Base-by-base conservation (phyloP, 164 flowering plant genomes). In the Euptelea pleiosperma region DNA sequence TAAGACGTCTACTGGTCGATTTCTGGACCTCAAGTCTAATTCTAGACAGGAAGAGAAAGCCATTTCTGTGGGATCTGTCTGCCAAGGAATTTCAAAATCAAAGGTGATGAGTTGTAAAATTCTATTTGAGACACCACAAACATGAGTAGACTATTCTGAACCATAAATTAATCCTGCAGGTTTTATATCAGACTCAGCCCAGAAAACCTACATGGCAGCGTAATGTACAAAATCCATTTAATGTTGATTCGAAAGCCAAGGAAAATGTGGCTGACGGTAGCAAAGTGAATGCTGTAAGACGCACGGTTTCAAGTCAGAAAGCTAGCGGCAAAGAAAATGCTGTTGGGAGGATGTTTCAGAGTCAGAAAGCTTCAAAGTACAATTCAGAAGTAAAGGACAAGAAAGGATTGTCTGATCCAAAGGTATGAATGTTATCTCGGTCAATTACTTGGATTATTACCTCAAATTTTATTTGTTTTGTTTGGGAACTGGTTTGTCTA, bases 51-150 rank as follows among this genome's bases (percentile, higher is more conserved):
- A 48, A 43, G 39, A 47, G 22, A 60, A 55, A 54, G 37, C 43
- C 12, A 11, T 11, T 16, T 19, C 35, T 47, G 15, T 55, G 21
- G 74, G 73, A 57, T 41, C 61, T 58, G 26, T 33, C 16, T 6
- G 24, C 58, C 65, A 53, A 43, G 62, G 67, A 55, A 62, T 62
- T 34, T 49, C 64, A 62, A 77, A 72, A 47, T 29, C 77, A 44
- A 78, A 77, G 85, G 90, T 84, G 33, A 68, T 74, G 57, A 52
- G 15, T 28, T 55, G 42, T 36, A 15, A 19, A 19, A 8, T 4
- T 45, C 21, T 19, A 48, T 1, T 35, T 57, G 10, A 39, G 35
- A 9, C 9, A 36, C 21, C 21, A 22, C 2, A 6, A 35, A 6
- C 19, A 2, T 58, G 43, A 21, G 29, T 15, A 41, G 10, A 30